Base-by-base conservation (phyloP, 192 early-diverging fungal genomes). In the Coemansia sp. region DNA sequence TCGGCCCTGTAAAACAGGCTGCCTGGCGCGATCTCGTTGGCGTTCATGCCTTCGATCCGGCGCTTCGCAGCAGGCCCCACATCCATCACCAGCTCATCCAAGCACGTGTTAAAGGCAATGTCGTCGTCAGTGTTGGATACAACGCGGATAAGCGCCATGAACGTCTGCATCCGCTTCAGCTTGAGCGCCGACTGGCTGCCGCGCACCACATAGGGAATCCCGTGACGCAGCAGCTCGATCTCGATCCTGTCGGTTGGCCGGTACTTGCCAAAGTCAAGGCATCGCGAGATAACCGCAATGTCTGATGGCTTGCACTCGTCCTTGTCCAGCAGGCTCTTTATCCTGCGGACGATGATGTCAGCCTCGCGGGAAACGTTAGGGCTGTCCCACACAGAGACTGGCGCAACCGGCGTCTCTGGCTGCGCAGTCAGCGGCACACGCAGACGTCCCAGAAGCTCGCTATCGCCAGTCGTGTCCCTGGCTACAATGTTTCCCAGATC, bases 241-340 rank as follows among this genome's bases (percentile, higher is more conserved):
- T 64, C 89, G 73, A 66, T 87, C 59, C 65, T 75, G 58, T 38
- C 87, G 17, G 53, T 84, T 20, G 71, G 87, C 59, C 59, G 78
- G 85, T 63, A 76, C 25, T 64, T 25, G 62, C 87, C 86, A 67
- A 82, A 75, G 48, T 84, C 71, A 46, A 91, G 76, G 11, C 82
- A 89, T 69, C 67, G 87, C 81, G 54, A 86, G 73, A 84, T 87
- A 25, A 91, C 79, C 1, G 90, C 73, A 34, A 93, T 83, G 57
- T 90, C 87, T 60, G 86, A 79, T 9, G 87, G 84, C 22, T 81
- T 84, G 79, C 91, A 93, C 73, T 87, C 86, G 49, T 83, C 81
- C 9, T 66, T 83, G 78, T 70, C 84, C 70, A 62, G 79, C 75
- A 64, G 62, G 17, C 32, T 22, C 46, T 66, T 60, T 45, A 76